Percentiles rank a stretch among this genome's conserved stretches.
phyloP scores from a whole-genome alignment of 345 rosid species.

The Toxicodendron radicans region DNA sequence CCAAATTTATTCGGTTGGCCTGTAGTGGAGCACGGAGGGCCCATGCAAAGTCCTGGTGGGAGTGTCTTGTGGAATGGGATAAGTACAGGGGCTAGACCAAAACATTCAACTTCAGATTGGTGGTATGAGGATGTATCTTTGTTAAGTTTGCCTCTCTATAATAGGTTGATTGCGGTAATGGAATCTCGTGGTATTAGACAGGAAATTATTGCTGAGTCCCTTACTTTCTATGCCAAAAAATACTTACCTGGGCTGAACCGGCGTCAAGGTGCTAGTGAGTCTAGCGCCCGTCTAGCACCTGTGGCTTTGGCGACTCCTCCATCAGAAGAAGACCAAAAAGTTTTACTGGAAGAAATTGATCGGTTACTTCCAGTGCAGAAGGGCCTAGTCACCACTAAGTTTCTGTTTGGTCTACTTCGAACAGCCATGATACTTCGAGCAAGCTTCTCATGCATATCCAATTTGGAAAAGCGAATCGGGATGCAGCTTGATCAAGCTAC shows the following conservation, averaged over 20 bases:
- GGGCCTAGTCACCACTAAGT: constrained; percentile 75
- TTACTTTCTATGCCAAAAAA: constrained; percentile 69
- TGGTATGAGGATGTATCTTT: constrained; percentile 92
- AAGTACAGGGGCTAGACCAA: constrained; percentile 89
- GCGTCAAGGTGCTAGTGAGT: constrained; percentile 61
- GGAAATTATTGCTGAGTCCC: constrained; percentile 76
- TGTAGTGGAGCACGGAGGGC: constrained; percentile 83
- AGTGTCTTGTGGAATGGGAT: constrained; percentile 97
- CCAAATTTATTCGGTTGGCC: constrained; percentile 97
- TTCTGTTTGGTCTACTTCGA: constrained; percentile 81
- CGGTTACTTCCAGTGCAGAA: constrained; percentile 71
- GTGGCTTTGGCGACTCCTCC: constrained; percentile 50
- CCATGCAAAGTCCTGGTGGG: constrained; percentile 97
- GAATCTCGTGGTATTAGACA: constrained; percentile 75
- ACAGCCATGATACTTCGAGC: constrained; percentile 79
- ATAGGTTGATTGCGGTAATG: constrained; percentile 69
- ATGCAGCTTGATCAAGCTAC: constrained; percentile 97
- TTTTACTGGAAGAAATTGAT: constrained; percentile 73
- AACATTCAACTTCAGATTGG: constrained; percentile 79
- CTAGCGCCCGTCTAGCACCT: constrained; percentile 63
- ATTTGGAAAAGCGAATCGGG: constrained; percentile 82
- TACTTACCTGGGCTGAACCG: constrained; percentile 84
- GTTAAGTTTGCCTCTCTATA: constrained; percentile 71
- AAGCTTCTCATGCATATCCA: constrained; percentile 59
- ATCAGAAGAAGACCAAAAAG: constrained; percentile 86